phyloP scores from a whole-genome alignment of 2,329 filamentous ascomycete species.

The Pezicula carpinea region DNA sequence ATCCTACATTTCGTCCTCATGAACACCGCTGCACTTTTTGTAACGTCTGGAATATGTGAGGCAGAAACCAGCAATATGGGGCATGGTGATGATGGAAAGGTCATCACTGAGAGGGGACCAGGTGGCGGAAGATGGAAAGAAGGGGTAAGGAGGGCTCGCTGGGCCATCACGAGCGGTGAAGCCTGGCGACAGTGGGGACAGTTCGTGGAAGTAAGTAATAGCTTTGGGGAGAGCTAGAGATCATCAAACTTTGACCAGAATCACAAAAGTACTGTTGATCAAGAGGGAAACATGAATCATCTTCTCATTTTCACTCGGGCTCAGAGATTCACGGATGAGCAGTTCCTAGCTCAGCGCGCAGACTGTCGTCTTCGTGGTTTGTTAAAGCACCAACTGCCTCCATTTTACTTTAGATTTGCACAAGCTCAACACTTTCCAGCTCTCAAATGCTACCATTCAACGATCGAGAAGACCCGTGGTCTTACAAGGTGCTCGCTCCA shows the following conservation, averaged over 20 bases:
- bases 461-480: too few relatives aligned
- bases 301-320: too few relatives aligned
- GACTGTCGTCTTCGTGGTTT: too few relatives aligned
- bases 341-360: too few relatives aligned
- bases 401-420: too few relatives aligned
- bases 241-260: not conserved
- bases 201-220: conserved; percentile 70
- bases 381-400: too few relatives aligned
- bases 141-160: conserved; percentile 79
- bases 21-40: conserved; percentile 86
- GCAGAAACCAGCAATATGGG: conserved; percentile 77
- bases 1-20: conserved; percentile 92
- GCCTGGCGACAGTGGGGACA: conserved; percentile 78
- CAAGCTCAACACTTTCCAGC: too few relatives aligned
- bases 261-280: too few relatives aligned
- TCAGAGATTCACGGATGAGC: too few relatives aligned
- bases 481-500: too few relatives aligned
- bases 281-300: too few relatives aligned
- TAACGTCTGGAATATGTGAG: conserved; percentile 82
- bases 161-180: conserved; percentile 81
- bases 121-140: conserved; percentile 93
- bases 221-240: conserved; percentile 11
- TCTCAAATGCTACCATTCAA: too few relatives aligned
- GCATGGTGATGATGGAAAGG: conserved; percentile 71
- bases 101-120: conserved; percentile 77